phyloP scores from a whole-genome alignment of 2,329 filamentous ascomycete species.

The Blastomyces emzantsi region DNA sequence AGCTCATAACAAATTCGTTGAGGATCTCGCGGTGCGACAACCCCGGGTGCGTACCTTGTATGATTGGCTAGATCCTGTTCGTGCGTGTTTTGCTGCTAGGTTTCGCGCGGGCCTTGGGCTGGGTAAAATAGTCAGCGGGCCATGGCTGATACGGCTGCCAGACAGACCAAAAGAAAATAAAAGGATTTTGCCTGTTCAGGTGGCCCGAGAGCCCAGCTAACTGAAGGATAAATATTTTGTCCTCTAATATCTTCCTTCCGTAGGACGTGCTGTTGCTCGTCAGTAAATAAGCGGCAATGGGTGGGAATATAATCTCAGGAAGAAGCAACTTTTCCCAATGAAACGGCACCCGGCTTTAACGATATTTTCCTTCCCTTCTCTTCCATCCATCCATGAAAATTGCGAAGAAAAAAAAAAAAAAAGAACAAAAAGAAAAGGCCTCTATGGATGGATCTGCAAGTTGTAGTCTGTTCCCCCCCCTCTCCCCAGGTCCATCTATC shows the following conservation, averaged over 20 bases:
- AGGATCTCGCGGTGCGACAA: neutral
- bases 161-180: neutral
- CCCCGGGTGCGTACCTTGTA: neutral
- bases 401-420: neutral
- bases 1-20: neutral
- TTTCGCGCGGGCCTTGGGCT: constrained; percentile 8
- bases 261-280: neutral
- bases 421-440: neutral
- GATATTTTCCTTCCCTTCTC: neutral
- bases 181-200: neutral
- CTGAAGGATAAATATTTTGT: neutral
- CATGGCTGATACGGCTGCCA: constrained; percentile 1
- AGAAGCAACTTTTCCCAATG: no score
- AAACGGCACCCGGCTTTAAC: neutral
- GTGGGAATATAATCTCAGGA: no score
- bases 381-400: neutral
- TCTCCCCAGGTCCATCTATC: neutral
- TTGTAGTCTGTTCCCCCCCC: neutral
- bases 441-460: neutral
- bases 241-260: neutral
- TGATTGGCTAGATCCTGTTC: constrained; percentile 1
- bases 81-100: neutral
- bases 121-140: constrained; percentile 5
- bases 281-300: neutral
- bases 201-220: neutral